Evolutionary conservation across 2,329 filamentous ascomycete species (phyloP).

Genomic region (Ophiocordyceps camponoti-leonardi): DNA sequence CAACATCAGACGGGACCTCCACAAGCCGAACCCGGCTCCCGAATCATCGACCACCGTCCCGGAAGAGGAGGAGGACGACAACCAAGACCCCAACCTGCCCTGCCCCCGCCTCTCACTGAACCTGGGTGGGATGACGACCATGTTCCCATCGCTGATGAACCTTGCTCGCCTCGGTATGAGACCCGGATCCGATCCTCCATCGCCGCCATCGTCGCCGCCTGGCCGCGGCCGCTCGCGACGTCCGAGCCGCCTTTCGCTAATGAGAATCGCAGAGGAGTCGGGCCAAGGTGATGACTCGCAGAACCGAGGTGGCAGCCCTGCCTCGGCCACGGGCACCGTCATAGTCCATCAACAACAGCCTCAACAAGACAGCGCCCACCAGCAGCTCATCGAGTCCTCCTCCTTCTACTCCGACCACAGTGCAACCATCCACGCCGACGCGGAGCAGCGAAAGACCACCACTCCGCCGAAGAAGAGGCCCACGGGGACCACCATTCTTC

Average conservation of each 20-base stretch:
- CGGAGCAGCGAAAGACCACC: neutral
- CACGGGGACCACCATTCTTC: neutral
- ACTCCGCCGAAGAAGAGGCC: neutral
- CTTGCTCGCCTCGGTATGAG: slow-evolving; percentile 2
- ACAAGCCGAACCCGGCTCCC: neutral
- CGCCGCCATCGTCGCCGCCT: neutral
- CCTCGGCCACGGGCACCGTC: neutral
- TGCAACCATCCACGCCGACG: slow-evolving; percentile 2
- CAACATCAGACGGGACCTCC: slow-evolving; percentile 7
- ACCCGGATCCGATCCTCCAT: neutral
- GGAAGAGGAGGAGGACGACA: neutral
- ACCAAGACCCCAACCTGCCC: neutral
- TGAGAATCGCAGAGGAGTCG: neutral
- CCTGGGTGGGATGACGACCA: slow-evolving; percentile 8
- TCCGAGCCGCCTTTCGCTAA: neutral
- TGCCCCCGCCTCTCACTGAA: slow-evolving; percentile 16
- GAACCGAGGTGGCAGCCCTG: neutral
- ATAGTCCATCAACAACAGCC: neutral
- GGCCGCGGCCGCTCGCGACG: neutral
- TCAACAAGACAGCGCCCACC: too few species aligned
- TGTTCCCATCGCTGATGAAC: slow-evolving; percentile 11
- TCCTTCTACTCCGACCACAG: slow-evolving; percentile 9
- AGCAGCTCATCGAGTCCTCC: slow-evolving; percentile 3
- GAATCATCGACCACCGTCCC: neutral
- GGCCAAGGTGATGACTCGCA: neutral